A percentile compares a stretch with the other conserved stretches of the same genome.
Conservation (phyloP, 225 moss, liverwort and hornwort genomes). For the Polytrichum commune region DNA sequence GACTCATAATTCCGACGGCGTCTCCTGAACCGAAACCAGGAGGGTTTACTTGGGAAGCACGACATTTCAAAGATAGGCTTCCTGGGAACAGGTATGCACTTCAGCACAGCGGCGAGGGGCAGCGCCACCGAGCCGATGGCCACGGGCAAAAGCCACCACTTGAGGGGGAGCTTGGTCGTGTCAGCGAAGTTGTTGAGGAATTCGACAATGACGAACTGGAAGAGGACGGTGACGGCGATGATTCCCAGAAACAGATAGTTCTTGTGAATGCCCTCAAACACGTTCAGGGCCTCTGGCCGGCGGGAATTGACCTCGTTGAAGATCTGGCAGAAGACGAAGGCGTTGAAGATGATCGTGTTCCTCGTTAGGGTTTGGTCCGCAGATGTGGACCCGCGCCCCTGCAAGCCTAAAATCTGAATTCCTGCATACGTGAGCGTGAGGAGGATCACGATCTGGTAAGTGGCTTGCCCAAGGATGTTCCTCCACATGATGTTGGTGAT, state of each 20-base stretch:
- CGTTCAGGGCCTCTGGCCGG: slow-evolving; percentile 25
- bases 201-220: slow-evolving; percentile 46
- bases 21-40: slow-evolving; percentile 36
- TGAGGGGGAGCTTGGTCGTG: slow-evolving; percentile 24
- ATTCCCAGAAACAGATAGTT: slow-evolving; percentile 39
- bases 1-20: background rate
- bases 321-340: slow-evolving; percentile 49
- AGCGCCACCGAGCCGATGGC: slow-evolving; percentile 26
- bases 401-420: slow-evolving; percentile 20
- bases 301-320: slow-evolving; percentile 61
- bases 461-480: slow-evolving; percentile 49
- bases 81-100: slow-evolving; percentile 30
- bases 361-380: slow-evolving; percentile 21
- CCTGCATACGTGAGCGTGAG: slow-evolving; percentile 36
- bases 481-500: slow-evolving; percentile 67
- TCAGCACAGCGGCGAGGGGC: slow-evolving; percentile 27
- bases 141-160: slow-evolving; percentile 39
- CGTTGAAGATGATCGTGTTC: slow-evolving; percentile 59
- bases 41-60: slow-evolving; percentile 17
- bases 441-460: slow-evolving; percentile 32
- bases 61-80: slow-evolving; percentile 37
- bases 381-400: slow-evolving; percentile 18
- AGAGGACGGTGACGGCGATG: slow-evolving; percentile 25
- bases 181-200: slow-evolving; percentile 49
- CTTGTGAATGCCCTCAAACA: slow-evolving; percentile 36